These are phyloP conservation scores for Euphorbia lathyris DNA, from an alignment of 345 rosid species.

Conservation along the genomic window DNA sequence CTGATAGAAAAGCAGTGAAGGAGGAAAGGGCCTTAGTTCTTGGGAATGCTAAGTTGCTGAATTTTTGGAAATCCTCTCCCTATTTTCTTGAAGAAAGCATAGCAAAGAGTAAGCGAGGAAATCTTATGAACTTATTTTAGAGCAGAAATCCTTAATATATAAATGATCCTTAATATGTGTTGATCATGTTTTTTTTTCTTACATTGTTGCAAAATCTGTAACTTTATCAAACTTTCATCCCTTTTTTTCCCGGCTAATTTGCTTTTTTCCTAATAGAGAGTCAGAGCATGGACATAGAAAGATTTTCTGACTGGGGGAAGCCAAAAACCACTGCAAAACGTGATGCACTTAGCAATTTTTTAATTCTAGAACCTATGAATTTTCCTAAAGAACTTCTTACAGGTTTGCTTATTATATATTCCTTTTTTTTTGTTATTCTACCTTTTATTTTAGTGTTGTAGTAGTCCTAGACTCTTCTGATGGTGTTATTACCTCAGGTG, in stretches of 20 bases:
- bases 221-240: background rate
- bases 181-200: background rate
- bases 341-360: constrained; percentile 38
- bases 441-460: background rate
- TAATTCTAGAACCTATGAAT: constrained; percentile 35
- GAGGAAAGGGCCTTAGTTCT: constrained; percentile 34
- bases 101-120: constrained; percentile 32
- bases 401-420: constrained; percentile 30
- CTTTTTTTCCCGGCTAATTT: background rate
- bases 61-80: constrained; percentile 32
- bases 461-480: background rate
- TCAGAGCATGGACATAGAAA: constrained; percentile 44
- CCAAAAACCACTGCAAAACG: constrained; percentile 18
- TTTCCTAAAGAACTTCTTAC: constrained; percentile 51
- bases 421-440: background rate
- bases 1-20: constrained; percentile 30
- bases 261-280: constrained; percentile 21
- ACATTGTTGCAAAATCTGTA: background rate
- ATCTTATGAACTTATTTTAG: background rate
- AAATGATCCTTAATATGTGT: background rate
- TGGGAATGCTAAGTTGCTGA: constrained; percentile 36
- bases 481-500: constrained; percentile 25
- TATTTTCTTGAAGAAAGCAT: constrained; percentile 44
- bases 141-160: background rate
- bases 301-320: constrained; percentile 22